Conservation (phyloP, 176 grass and related monocot genomes). For the Triticum monococcum region DNA sequence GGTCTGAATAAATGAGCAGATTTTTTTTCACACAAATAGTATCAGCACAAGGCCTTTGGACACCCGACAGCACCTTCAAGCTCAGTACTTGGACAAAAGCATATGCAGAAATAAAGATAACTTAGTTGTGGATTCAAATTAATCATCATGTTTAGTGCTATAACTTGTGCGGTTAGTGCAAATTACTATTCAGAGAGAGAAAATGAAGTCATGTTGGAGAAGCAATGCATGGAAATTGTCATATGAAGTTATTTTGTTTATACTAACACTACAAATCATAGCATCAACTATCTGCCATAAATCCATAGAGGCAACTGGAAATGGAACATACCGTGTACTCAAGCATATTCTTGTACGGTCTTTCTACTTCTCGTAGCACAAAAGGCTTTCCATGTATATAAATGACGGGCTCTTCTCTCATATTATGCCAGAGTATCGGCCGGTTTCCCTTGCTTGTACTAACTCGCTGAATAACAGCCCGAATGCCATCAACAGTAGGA, state of each 20-base stretch:
- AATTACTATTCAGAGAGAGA: not conserved
- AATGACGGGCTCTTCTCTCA: slow-evolving; percentile 99
- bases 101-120: slow-evolving; percentile 23
- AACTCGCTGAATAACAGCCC: slow-evolving; percentile 71
- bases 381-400: slow-evolving; percentile 98
- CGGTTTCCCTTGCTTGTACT: slow-evolving; percentile 82
- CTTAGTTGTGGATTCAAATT: not conserved
- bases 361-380: slow-evolving; percentile 98
- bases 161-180: not conserved
- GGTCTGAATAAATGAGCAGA: slow-evolving; percentile 20
- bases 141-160: slow-evolving; percentile 7
- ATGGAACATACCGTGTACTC: slow-evolving; percentile 78
- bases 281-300: slow-evolving; percentile 7
- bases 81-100: slow-evolving; percentile 7
- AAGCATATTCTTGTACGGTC: slow-evolving; percentile 96
- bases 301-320: slow-evolving; percentile 20
- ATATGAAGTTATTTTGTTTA: not conserved
- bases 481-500: slow-evolving; percentile 89
- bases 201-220: not conserved
- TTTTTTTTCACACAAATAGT: not conserved
- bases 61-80: not conserved
- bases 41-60: not conserved
- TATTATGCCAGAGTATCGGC: slow-evolving; percentile 95
- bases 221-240: not conserved
- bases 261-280: slow-evolving; percentile 19